phyloP scores from a whole-genome alignment of 139 green algal genomes.

The Tetradesmus obliquus region DNA sequence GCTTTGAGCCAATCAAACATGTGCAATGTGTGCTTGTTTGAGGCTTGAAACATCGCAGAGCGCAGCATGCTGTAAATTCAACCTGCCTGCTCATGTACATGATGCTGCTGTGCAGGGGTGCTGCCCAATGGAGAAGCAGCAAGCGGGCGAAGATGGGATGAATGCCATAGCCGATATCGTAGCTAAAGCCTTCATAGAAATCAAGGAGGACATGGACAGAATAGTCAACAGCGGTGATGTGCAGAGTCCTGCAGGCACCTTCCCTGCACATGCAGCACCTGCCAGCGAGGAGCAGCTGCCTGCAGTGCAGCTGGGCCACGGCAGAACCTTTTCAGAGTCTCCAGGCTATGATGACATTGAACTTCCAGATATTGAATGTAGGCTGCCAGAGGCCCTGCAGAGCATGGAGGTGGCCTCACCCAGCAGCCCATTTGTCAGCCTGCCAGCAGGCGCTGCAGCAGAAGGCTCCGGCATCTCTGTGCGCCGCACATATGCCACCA shows the following conservation, averaged over 20 bases:
- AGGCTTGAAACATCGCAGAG: too few species aligned
- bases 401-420: not conserved
- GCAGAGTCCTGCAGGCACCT: not conserved
- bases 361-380: not conserved
- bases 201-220: conserved; percentile 37
- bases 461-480: not conserved
- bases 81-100: not conserved
- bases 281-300: not conserved
- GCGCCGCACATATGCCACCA: not conserved
- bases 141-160: not conserved
- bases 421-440: not conserved
- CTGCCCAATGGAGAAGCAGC: not conserved
- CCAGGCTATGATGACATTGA: conserved; percentile 16
- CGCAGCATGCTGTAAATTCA: too few species aligned
- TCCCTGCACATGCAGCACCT: not conserved
- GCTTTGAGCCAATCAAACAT: not conserved
- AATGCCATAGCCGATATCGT: conserved; percentile 5
- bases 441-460: not conserved
- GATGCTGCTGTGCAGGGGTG: not conserved
- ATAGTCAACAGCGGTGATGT: conserved; percentile 10
- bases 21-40: not conserved
- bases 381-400: conserved; percentile 23
- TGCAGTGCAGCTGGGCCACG: conserved; percentile 13
- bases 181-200: not conserved
- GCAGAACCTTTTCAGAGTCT: not conserved